A percentile compares a stretch with the other conserved stretches of the same genome.
Evolutionary conservation across 2,329 filamentous ascomycete species (phyloP).

Genomic region (Trichothecium roseum): DNA sequence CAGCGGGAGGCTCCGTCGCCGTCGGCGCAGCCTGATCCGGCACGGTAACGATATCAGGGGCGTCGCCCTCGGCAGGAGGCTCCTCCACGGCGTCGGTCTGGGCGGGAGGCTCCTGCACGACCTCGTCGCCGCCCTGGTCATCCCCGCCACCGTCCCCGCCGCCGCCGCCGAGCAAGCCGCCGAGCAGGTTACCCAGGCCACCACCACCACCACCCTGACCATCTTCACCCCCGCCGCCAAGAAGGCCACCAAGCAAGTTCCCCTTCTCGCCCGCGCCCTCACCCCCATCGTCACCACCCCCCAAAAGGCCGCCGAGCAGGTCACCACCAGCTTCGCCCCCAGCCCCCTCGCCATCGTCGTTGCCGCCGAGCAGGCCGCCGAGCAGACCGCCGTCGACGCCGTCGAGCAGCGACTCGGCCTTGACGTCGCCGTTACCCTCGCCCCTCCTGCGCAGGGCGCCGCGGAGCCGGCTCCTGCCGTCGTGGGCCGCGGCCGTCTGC

Average conservation of each 20-base stretch:
- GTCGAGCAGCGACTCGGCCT: too few relatives aligned
- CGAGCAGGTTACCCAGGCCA: background rate
- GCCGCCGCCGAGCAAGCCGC: background rate
- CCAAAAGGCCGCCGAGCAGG: too few relatives aligned
- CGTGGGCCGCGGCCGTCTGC: too few relatives aligned
- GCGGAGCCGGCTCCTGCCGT: too few relatives aligned
- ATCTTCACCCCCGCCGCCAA: too few relatives aligned
- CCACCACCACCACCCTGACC: too few relatives aligned
- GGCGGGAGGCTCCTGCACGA: background rate
- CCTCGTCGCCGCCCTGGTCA: background rate
- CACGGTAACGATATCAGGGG: too few relatives aligned
- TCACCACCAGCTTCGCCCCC: background rate
- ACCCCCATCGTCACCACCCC: background rate
- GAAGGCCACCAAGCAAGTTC: background rate
- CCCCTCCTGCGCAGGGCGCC: too few relatives aligned
- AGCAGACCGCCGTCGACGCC: background rate
- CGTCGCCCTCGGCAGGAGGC: background rate
- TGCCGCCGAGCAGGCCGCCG: conserved; percentile 1
- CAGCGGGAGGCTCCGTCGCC: too few relatives aligned
- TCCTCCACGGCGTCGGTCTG: background rate
- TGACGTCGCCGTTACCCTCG: too few relatives aligned
- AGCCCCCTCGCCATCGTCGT: background rate
- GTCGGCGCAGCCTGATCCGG: too few relatives aligned
- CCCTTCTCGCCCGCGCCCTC: background rate
- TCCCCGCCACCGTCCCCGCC: background rate